Evolutionary conservation across 176 grass and related monocot species (phyloP), one percentile per base, ranked within the genome.

Genomic region (Poa annua): DNA sequence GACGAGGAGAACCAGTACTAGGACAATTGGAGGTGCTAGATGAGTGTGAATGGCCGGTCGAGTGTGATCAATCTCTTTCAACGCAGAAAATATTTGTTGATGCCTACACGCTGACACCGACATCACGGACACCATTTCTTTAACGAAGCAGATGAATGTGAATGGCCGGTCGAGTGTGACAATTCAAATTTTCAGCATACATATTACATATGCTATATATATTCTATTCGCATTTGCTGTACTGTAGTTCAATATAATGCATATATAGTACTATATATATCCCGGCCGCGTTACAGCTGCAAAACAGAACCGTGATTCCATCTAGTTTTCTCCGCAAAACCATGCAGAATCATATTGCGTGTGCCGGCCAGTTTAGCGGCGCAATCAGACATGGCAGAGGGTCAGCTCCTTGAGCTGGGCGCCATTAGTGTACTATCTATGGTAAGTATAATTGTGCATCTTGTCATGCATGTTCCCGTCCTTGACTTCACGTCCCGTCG

Each of bases 21-120:
- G 4, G 44, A 74, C 71, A 74, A 51, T 51, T 74, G 45, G 71
- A 74, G 71, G 45, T 1, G 45, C 45, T 19, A 74, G 24, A 51
- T 32, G 4, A 17, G 22, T 1, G 22, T 45, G 14, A 17, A 0
- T 29, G 29, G 29, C 29, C 29, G 29, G 29, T 29, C 29, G 29
- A 29, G 2, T 29, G 29, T 29, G 29, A 29, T 29, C 29, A 29
- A 4, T 3, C 32, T 17, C 13, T 48, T 24, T 8, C 69, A 47
- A 48, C 24, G 49, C 14, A 17, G 47, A 26, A 51, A 50, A 6
- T 65, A 29, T 34, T 51, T 74, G 71, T 74, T 34, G 32, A 66
- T 66, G 63, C 32, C 51, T 74, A 74, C 45, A 19, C 71, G 48
- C 71, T 48, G 71, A 74, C 71, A 74, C 71, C 71, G 47, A 74